Evolutionary conservation across 768 basidiomycete species (phyloP).

Genomic region (Termitomyces sp.): DNA sequence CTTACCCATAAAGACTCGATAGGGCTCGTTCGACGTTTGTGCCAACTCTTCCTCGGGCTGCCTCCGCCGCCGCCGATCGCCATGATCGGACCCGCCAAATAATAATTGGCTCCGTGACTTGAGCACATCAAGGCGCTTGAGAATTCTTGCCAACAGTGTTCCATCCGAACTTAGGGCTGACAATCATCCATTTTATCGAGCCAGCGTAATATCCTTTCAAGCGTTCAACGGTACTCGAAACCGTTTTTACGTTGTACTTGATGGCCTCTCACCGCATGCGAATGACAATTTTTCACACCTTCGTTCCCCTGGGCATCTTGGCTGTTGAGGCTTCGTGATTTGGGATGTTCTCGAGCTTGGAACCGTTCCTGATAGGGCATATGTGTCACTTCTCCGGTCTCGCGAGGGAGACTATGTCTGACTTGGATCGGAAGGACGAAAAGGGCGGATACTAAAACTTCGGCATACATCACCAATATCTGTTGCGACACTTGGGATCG

Average conservation of each 20-base stretch:
- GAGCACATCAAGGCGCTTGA: neutral
- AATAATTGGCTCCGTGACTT: neutral
- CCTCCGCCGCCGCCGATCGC: neutral
- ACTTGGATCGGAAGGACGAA: neutral
- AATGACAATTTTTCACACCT: neutral
- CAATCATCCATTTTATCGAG: neutral
- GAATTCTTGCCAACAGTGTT: neutral
- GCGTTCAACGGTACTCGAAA: neutral
- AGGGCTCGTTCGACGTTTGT: neutral
- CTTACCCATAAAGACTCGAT: neutral
- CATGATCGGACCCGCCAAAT: neutral
- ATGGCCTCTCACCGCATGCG: neutral
- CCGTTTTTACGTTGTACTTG: neutral
- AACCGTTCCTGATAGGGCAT: neutral
- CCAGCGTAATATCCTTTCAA: too few relatives aligned
- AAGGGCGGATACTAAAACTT: neutral
- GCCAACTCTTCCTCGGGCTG: neutral
- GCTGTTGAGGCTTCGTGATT: neutral
- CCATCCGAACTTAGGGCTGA: neutral
- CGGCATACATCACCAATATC: neutral
- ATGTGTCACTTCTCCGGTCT: neutral
- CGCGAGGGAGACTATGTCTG: neutral
- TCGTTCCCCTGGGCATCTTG: neutral
- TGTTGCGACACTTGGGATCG: neutral
- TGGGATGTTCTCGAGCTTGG: neutral